These are phyloP conservation scores for Paraphaeosphaeria minitans DNA, from an alignment of 2,329 filamentous ascomycete species.

Conservation along the genomic window DNA sequence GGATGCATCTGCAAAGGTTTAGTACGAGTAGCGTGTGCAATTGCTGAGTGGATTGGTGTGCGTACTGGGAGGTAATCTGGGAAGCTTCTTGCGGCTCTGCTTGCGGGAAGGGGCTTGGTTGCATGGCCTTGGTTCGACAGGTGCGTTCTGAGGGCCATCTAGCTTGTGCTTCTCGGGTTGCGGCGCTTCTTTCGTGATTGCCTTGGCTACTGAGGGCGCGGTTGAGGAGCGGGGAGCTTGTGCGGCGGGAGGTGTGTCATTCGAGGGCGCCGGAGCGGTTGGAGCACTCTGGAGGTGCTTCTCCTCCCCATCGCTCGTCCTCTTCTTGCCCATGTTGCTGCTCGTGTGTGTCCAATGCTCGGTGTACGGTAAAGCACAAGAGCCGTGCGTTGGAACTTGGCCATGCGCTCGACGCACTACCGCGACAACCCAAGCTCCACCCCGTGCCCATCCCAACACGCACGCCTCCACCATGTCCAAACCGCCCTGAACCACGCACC, in stretches of 20 bases:
- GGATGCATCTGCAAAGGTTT: constrained; percentile 48
- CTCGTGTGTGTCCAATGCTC: neutral
- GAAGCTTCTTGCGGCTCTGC: constrained; percentile 19
- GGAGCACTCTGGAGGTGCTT: constrained; percentile 19
- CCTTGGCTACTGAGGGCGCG: constrained; percentile 13
- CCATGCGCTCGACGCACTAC: constrained; percentile 10
- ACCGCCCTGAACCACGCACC: constrained; percentile 8
- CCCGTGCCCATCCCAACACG: constrained; percentile 5
- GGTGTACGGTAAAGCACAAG: too few relatives aligned
- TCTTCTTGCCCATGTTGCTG: constrained; percentile 33
- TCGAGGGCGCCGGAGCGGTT: constrained; percentile 6
- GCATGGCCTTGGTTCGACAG: constrained; percentile 3
- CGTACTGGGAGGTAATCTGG: constrained; percentile 32
- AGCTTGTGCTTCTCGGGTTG: constrained; percentile 12
- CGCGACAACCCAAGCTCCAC: neutral
- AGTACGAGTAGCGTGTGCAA: constrained; percentile 1
- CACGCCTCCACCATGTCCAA: neutral
- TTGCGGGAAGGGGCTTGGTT: neutral
- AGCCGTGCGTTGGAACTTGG: too few relatives aligned
- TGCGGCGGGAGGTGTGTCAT: constrained; percentile 22
- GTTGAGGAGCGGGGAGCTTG: constrained; percentile 18
- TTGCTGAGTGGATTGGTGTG: constrained; percentile 8
- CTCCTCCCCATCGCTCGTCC: constrained; percentile 28
- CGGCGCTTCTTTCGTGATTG: neutral
- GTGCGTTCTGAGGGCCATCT: neutral